Evolutionary conservation across 2,329 filamentous ascomycete genomes (phyloP).

Genomic region (Aspergillus pseudoterreus): DNA sequence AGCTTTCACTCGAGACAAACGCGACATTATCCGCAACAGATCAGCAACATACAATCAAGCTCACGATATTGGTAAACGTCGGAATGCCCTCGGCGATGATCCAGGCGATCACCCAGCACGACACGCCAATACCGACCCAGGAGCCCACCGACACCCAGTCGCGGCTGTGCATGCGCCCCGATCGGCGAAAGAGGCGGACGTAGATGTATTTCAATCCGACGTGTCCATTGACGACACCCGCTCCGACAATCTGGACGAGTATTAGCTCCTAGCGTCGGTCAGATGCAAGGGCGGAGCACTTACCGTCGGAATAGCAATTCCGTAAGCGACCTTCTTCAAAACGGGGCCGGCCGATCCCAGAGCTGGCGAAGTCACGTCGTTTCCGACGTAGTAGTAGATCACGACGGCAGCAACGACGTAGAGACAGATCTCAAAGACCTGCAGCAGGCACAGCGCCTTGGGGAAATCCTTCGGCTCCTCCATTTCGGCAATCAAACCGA

Average conservation of each 20-base stretch:
- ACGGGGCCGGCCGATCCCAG: conserved; percentile 57
- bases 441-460: conserved; percentile 60
- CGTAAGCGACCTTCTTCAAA: conserved; percentile 63
- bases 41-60: conserved; percentile 46
- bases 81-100: conserved; percentile 67
- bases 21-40: no score
- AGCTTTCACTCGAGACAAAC: background rate
- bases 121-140: conserved; percentile 58
- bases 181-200: conserved; percentile 58
- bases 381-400: conserved; percentile 65
- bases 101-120: conserved; percentile 59
- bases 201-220: conserved; percentile 66
- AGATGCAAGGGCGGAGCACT: conserved; percentile 3
- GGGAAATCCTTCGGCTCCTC: conserved; percentile 57
- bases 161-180: conserved; percentile 49
- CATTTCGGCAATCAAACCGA: conserved; percentile 63
- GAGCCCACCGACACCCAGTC: conserved; percentile 49
- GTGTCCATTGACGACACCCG: conserved; percentile 66
- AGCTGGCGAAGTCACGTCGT: conserved; percentile 60
- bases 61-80: conserved; percentile 63
- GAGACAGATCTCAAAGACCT: conserved; percentile 55
- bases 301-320: conserved; percentile 62
- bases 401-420: conserved; percentile 66
- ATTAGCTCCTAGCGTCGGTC: background rate
- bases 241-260: conserved; percentile 55